Evolutionary conservation across 1,284 basidiomycete genomes (phyloP).

Genomic region (Xerocomus amazonicus): DNA sequence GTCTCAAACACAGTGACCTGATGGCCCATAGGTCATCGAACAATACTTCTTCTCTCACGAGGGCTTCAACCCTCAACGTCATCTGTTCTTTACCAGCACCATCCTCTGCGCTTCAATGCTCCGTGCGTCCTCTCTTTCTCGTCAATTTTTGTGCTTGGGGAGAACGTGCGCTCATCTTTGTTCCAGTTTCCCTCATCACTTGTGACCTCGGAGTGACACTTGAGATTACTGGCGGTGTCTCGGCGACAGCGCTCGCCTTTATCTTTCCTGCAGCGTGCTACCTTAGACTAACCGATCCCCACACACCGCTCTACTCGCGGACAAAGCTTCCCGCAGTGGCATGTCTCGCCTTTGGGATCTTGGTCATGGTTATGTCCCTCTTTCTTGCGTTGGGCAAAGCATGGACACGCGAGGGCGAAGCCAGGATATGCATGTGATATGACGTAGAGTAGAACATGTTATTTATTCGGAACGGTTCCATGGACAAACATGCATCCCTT

Average conservation of each 20-base stretch:
- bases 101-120: conserved; percentile 84
- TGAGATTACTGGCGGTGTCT: conserved; percentile 94
- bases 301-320: conserved; percentile 61
- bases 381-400: conserved; percentile 72
- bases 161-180: background rate
- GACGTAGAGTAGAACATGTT: conserved; percentile 8
- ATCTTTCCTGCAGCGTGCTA: conserved; percentile 92
- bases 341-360: conserved; percentile 72
- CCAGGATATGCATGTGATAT: conserved; percentile 60
- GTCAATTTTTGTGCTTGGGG: background rate
- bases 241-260: conserved; percentile 91
- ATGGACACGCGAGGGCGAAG: conserved; percentile 67
- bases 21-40: conserved; percentile 69
- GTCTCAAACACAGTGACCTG: conserved; percentile 6
- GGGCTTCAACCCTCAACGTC: conserved; percentile 75
- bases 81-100: conserved; percentile 86
- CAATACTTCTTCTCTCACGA: conserved; percentile 90
- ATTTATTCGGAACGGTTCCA: conserved; percentile 16
- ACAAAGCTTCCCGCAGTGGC: conserved; percentile 70
- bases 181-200: conserved; percentile 81
- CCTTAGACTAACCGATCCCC: conserved; percentile 64
- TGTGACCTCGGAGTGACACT: conserved; percentile 98
- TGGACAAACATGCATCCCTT: conserved; percentile 8
- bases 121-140: conserved; percentile 45
- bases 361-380: conserved; percentile 79